Percentiles rank a stretch among this genome's conserved stretches.
Conservation (phyloP, 768 basidiomycete species). For the Pisolithus albus region DNA sequence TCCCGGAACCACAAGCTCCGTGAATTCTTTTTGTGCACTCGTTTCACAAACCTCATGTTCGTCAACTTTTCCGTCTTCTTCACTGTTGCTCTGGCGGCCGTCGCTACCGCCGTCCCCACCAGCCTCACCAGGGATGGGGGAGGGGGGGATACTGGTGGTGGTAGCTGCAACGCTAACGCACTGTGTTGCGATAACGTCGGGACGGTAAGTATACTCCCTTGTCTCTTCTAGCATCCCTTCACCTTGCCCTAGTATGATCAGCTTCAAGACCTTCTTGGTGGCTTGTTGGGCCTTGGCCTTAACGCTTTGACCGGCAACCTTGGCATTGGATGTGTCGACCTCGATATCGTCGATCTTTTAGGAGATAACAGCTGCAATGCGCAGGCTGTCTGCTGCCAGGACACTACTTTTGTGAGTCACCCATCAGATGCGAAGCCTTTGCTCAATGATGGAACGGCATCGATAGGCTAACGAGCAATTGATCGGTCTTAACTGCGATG, state of each 20-base stretch:
- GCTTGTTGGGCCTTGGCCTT: not conserved
- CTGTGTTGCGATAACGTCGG: constrained; percentile 11
- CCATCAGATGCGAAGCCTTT: too few species aligned
- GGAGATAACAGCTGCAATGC: constrained; percentile 13
- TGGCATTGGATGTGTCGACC: constrained; percentile 1
- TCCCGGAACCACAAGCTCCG: not conserved
- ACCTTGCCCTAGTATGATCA: not conserved
- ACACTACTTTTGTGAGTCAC: constrained; percentile 33
- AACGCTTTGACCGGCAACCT: constrained; percentile 9
- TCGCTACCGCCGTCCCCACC: constrained; percentile 8
- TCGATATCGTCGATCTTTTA: constrained; percentile 5
- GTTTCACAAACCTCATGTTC: not conserved
- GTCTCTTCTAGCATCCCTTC: not conserved
- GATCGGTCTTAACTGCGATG: not conserved
- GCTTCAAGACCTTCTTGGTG: not conserved
- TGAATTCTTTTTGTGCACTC: not conserved
- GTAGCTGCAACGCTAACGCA: constrained; percentile 7
- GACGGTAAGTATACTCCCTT: not conserved
- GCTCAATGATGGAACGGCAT: too few species aligned
- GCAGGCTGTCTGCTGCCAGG: constrained; percentile 33
- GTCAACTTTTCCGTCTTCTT: not conserved
- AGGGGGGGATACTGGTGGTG: not conserved
- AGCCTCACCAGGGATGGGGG: not conserved
- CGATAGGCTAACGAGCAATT: not conserved
- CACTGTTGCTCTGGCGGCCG: constrained; percentile 10